These are phyloP conservation scores for Jamesozyma jinghongensis DNA, from an alignment of 805 yeast genomes.

Conservation along the genomic window DNA sequence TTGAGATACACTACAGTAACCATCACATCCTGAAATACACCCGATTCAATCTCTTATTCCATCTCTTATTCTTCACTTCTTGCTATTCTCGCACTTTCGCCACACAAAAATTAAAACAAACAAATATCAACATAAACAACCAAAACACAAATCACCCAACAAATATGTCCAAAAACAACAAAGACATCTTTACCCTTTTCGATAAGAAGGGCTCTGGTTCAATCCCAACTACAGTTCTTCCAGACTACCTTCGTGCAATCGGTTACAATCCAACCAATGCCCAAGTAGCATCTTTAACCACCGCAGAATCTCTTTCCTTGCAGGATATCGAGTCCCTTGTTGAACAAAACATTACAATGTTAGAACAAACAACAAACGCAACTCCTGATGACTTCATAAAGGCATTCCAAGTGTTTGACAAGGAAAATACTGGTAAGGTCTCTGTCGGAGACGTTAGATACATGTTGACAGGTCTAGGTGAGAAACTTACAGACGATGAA, in stretches of 20 bases:
- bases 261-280: slow-evolving; percentile 95
- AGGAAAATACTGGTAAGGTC: slow-evolving; percentile 88
- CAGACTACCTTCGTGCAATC: slow-evolving; percentile 90
- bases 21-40: too few species aligned
- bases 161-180: slow-evolving; percentile 30
- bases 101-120: too few species aligned
- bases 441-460: slow-evolving; percentile 96
- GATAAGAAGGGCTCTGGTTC: slow-evolving; percentile 94
- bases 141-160: background rate
- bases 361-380: slow-evolving; percentile 28
- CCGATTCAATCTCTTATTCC: too few species aligned
- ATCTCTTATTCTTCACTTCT: too few species aligned
- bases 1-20: too few species aligned
- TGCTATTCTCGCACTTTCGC: too few species aligned
- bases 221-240: slow-evolving; percentile 74
- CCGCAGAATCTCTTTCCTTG: slow-evolving; percentile 17
- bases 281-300: slow-evolving; percentile 21
- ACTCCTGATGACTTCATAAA: slow-evolving; percentile 67
- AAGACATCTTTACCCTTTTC: slow-evolving; percentile 93
- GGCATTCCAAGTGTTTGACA: slow-evolving; percentile 96
- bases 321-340: slow-evolving; percentile 22
- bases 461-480: slow-evolving; percentile 92
- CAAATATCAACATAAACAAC: background rate
- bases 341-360: slow-evolving; percentile 16
- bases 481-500: slow-evolving; percentile 79